phyloP scores from a whole-genome alignment of 768 basidiomycete genomes.

The Amanita muscaria region DNA sequence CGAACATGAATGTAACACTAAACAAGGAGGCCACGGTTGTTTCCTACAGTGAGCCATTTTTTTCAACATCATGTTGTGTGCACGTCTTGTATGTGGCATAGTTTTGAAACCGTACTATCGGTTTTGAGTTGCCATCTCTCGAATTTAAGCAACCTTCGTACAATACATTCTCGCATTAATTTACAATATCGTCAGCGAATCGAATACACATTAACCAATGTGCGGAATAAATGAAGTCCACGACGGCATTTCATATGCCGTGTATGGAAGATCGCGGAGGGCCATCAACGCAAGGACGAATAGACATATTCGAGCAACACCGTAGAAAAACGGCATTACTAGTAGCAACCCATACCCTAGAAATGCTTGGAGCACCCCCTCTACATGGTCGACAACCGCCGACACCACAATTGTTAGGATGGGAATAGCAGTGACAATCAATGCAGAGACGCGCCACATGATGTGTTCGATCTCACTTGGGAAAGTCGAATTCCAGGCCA shows the following conservation, averaged over 20 bases:
- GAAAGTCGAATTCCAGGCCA: conserved; percentile 21
- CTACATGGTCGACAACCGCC: neutral
- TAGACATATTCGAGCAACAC: conserved; percentile 2
- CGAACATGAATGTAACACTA: too few relatives aligned
- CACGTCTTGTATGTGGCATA: too few relatives aligned
- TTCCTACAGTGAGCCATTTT: too few relatives aligned
- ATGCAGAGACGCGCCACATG: conserved; percentile 18
- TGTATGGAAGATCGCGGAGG: neutral
- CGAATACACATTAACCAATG: neutral
- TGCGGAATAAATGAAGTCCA: conserved; percentile 3
- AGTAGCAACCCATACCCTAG: conserved; percentile 10
- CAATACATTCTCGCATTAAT: too few relatives aligned
- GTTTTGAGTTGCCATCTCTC: too few relatives aligned
- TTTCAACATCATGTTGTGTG: too few relatives aligned
- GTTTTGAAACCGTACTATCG: too few relatives aligned
- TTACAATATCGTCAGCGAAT: too few relatives aligned
- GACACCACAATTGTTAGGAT: neutral
- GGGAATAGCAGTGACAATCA: conserved; percentile 13
- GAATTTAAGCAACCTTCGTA: too few relatives aligned
- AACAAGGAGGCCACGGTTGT: too few relatives aligned
- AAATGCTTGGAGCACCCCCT: neutral
- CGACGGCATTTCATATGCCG: neutral
- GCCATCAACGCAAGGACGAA: neutral
- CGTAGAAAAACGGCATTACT: conserved; percentile 3
- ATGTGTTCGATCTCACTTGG: conserved; percentile 14